These are phyloP conservation scores for Saururus chinensis DNA, from an alignment of 164 flowering plant species.

Conservation along the genomic window DNA sequence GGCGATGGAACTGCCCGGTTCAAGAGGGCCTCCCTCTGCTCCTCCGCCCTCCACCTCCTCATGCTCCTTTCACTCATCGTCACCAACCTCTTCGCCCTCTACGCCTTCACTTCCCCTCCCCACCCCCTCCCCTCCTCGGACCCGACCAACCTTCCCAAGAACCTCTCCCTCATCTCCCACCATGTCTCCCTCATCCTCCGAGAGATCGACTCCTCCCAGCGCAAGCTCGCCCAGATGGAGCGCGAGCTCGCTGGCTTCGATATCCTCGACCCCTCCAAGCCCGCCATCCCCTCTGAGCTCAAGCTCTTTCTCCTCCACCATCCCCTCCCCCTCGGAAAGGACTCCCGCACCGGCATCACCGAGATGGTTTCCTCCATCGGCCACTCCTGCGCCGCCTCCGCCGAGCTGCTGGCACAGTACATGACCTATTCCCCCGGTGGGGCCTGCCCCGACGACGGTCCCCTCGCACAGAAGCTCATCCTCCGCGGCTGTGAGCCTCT, in stretches of 20 bases:
- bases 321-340: conserved; percentile 75
- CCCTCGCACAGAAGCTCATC: conserved; percentile 73
- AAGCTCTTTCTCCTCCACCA: conserved; percentile 54
- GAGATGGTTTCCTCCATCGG: conserved; percentile 92
- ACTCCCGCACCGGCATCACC: conserved; percentile 83
- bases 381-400: conserved; percentile 65
- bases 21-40: conserved; percentile 54
- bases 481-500: conserved; percentile 82
- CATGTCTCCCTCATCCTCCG: conserved; percentile 69
- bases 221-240: conserved; percentile 76
- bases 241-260: conserved; percentile 78
- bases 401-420: conserved; percentile 53
- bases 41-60: conserved; percentile 63
- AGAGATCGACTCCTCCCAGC: conserved; percentile 78
- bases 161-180: conserved; percentile 43
- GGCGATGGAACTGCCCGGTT: conserved; percentile 96
- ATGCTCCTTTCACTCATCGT: conserved; percentile 79
- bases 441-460: conserved; percentile 79
- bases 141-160: conserved; percentile 33
- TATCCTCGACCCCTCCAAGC: conserved; percentile 56
- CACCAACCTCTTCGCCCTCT: conserved; percentile 84
- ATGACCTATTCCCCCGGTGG: conserved; percentile 70
- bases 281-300: conserved; percentile 61
- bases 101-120: conserved; percentile 69
- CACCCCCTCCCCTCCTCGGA: background rate